phyloP scores from a whole-genome alignment of 2,329 filamentous ascomycete species.

The Onygena corvina region DNA sequence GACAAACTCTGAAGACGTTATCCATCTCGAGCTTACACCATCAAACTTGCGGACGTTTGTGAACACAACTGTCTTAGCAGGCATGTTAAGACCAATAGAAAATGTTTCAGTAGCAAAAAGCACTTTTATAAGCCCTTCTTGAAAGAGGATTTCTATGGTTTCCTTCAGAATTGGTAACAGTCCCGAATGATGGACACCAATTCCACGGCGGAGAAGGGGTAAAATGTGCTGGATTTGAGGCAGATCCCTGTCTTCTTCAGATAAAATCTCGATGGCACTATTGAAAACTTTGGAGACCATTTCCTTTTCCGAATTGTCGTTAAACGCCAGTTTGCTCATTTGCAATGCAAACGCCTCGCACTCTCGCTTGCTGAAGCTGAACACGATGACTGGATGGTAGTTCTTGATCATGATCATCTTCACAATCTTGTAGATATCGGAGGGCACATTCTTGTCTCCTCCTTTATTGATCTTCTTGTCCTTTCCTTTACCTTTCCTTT shows the following conservation, averaged over 20 bases:
- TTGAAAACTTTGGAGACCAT: conserved; percentile 92
- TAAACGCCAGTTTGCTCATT: conserved; percentile 81
- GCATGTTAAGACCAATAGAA: conserved; percentile 98
- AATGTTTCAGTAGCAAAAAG: conserved; percentile 97
- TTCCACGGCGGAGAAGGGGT: conserved; percentile 76
- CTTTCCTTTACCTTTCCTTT: conserved; percentile 75
- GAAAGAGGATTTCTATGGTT: conserved; percentile 97
- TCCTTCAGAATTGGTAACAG: conserved; percentile 93
- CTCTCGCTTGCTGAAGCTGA: conserved; percentile 97
- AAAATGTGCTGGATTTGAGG: conserved; percentile 86
- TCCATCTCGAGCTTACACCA: conserved; percentile 63
- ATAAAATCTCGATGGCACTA: conserved; percentile 83
- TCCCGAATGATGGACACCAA: conserved; percentile 94
- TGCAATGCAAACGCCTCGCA: conserved; percentile 83
- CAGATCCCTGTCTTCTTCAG: conserved; percentile 76
- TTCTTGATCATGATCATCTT: conserved; percentile 98
- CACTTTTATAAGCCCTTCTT: conserved; percentile 95
- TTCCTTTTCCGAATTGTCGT: conserved; percentile 86
- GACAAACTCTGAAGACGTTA: conserved; percentile 92
- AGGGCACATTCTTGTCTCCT: conserved; percentile 54
- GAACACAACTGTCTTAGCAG: conserved; percentile 98
- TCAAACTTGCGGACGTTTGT: conserved; percentile 94
- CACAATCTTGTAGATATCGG: conserved; percentile 94
- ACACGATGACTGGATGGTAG: conserved; percentile 96
- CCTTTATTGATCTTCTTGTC: conserved; percentile 88